phyloP scores from a whole-genome alignment of 768 basidiomycete species.

The Collybia mongolica region DNA sequence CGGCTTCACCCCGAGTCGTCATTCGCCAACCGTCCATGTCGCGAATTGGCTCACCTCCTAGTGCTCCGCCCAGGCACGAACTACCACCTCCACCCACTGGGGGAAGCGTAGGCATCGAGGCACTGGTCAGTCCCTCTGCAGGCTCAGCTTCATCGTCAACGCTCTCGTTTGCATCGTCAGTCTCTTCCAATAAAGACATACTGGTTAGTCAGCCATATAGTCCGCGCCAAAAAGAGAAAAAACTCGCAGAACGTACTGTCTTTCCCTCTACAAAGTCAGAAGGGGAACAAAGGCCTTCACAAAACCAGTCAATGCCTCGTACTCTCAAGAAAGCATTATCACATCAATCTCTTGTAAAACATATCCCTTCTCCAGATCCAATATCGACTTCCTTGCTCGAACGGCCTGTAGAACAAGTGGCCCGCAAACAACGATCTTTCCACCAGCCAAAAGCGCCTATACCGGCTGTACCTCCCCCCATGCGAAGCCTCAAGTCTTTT shows the following conservation, averaged over 20 bases:
- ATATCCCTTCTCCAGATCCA: conserved; percentile 25
- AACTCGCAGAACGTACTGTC: conserved; percentile 20
- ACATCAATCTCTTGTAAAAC: conserved; percentile 50
- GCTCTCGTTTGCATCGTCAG: conserved; percentile 43
- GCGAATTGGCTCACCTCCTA: conserved; percentile 40
- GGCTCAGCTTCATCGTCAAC: conserved; percentile 35
- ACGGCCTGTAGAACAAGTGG: conserved; percentile 26
- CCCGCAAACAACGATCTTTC: conserved; percentile 62
- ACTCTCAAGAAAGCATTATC: conserved; percentile 56
- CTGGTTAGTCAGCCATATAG: conserved; percentile 23
- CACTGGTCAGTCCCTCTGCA: conserved; percentile 13
- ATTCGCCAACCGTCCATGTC: conserved; percentile 43
- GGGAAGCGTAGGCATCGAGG: conserved; percentile 11
- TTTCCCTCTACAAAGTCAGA: conserved; percentile 14
- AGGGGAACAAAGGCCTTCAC: conserved; percentile 7
- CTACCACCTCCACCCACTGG: conserved; percentile 44
- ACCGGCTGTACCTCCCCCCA: conserved; percentile 45
- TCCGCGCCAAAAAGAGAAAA: conserved; percentile 25
- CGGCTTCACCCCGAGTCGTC: conserved; percentile 31
- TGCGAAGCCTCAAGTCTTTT: conserved; percentile 30
- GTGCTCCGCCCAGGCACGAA: conserved; percentile 46
- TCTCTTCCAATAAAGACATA: conserved; percentile 26
- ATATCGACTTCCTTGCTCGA: conserved; percentile 25
- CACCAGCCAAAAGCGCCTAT: conserved; percentile 55
- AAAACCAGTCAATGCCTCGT: conserved; percentile 22